Evolutionary conservation across 768 basidiomycete genomes (phyloP).

Genomic region (Leccinum olivaceopallidum): DNA sequence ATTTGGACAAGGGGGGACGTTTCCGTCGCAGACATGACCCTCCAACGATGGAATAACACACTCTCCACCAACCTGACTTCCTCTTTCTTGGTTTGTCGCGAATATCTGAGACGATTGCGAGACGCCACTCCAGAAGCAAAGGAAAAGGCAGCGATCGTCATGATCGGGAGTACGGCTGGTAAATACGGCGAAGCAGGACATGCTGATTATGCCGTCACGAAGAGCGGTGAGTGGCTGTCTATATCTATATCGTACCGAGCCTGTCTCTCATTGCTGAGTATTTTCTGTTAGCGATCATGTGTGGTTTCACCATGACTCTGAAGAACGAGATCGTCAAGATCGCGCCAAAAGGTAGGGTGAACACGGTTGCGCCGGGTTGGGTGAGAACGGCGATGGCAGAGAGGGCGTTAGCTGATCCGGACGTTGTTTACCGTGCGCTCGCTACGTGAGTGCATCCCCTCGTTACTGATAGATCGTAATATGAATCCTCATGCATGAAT

Average conservation of each 20-base stretch:
- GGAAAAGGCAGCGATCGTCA: conserved; percentile 57
- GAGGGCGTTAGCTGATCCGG: conserved; percentile 54
- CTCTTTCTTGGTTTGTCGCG: conserved; percentile 65
- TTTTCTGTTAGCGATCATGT: conserved; percentile 60
- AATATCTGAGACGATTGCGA: conserved; percentile 52
- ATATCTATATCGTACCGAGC: neutral
- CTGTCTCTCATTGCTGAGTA: neutral
- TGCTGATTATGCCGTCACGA: conserved; percentile 65
- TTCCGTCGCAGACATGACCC: conserved; percentile 55
- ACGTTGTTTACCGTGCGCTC: conserved; percentile 54
- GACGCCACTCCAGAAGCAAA: conserved; percentile 40
- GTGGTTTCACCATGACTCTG: conserved; percentile 63
- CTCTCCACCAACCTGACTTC: conserved; percentile 65
- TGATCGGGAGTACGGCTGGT: conserved; percentile 72
- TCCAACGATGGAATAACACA: conserved; percentile 64
- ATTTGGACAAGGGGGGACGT: conserved; percentile 47
- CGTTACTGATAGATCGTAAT: neutral
- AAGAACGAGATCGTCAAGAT: conserved; percentile 84
- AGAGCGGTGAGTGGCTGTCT: conserved; percentile 50
- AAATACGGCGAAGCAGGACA: conserved; percentile 72
- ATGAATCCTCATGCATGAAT: neutral
- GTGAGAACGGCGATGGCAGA: conserved; percentile 64
- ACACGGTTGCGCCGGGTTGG: conserved; percentile 70
- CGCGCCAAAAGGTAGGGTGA: conserved; percentile 70
- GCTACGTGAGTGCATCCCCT: conserved; percentile 56